phyloP scores from a whole-genome alignment of 2,329 filamentous ascomycete species.

The Colletotrichum abscissum region DNA sequence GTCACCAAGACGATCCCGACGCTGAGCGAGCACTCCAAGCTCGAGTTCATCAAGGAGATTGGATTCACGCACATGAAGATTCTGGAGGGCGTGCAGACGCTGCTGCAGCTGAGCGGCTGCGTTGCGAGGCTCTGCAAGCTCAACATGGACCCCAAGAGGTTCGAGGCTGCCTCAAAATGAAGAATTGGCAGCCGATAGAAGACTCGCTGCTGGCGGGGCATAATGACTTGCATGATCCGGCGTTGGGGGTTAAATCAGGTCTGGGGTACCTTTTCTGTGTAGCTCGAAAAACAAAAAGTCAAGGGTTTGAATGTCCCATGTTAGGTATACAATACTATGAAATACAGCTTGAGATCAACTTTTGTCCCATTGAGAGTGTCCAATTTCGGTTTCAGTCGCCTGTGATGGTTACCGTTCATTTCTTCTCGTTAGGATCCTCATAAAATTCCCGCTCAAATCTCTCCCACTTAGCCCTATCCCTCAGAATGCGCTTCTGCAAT shows the following conservation, averaged over 20 bases:
- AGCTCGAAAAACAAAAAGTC: conserved; percentile 10
- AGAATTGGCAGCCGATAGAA: background rate
- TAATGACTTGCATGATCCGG: conserved; percentile 43
- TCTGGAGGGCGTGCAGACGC: conserved; percentile 94
- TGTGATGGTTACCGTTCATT: conserved; percentile 7
- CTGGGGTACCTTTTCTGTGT: conserved; percentile 13
- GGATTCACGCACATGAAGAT: conserved; percentile 99
- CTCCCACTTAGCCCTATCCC: conserved; percentile 76
- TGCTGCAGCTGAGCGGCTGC: conserved; percentile 93
- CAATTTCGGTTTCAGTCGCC: background rate
- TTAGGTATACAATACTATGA: conserved; percentile 23
- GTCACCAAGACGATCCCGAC: conserved; percentile 96
- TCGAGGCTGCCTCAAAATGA: conserved; percentile 60
- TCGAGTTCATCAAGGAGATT: conserved; percentile 99
- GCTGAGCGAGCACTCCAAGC: conserved; percentile 91
- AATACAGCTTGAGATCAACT: conserved; percentile 11
- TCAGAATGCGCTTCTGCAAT: conserved; percentile 70
- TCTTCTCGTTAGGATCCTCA: conserved; percentile 50
- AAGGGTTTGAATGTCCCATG: conserved; percentile 15
- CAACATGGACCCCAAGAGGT: conserved; percentile 93
- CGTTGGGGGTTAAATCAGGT: conserved; percentile 43
- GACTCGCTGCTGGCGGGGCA: background rate
- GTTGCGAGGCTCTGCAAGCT: conserved; percentile 91
- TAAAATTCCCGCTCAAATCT: conserved; percentile 71
- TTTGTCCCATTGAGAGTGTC: background rate